Evolutionary conservation across 108 stramenopile genomes (phyloP).

Genomic region (Skeletonema marinoi): DNA sequence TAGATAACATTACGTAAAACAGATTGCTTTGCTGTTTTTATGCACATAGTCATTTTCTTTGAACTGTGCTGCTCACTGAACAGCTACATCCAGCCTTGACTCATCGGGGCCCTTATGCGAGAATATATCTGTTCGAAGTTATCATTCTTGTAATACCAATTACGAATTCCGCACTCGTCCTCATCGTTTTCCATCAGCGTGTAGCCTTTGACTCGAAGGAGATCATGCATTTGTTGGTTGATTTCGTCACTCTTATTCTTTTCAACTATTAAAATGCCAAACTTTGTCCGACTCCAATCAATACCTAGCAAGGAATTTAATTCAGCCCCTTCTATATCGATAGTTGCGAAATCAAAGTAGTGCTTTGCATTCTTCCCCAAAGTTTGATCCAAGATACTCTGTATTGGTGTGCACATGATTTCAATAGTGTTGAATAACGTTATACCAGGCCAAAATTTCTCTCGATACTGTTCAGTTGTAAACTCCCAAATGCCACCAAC

Average conservation of each 20-base stretch:
- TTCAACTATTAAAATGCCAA: constrained; percentile 34
- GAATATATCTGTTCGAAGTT: constrained; percentile 26
- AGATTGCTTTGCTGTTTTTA: not conserved
- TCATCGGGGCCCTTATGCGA: constrained; percentile 11
- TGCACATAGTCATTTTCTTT: not conserved
- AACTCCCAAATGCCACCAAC: constrained; percentile 38
- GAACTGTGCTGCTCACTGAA: not conserved
- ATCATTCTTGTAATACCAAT: constrained; percentile 29
- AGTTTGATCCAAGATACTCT: constrained; percentile 30
- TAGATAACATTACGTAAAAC: not conserved
- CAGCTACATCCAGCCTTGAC: not conserved
- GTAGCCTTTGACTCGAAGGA: constrained; percentile 30
- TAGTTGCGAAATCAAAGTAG: constrained; percentile 37
- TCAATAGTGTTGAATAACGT: constrained; percentile 35
- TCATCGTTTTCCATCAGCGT: constrained; percentile 4
- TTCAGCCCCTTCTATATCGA: constrained; percentile 40
- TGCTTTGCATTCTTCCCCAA: constrained; percentile 20
- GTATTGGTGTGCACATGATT: constrained; percentile 37
- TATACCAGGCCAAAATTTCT: constrained; percentile 37
- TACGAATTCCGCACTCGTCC: not conserved
- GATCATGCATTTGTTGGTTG: constrained; percentile 24
- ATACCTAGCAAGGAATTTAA: constrained; percentile 23
- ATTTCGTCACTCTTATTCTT: constrained; percentile 23
- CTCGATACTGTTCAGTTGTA: constrained; percentile 20
- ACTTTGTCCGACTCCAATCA: constrained; percentile 29